These are phyloP conservation scores for Yarrowia sp. DNA, from an alignment of 805 yeast genomes.

Conservation along the genomic window DNA sequence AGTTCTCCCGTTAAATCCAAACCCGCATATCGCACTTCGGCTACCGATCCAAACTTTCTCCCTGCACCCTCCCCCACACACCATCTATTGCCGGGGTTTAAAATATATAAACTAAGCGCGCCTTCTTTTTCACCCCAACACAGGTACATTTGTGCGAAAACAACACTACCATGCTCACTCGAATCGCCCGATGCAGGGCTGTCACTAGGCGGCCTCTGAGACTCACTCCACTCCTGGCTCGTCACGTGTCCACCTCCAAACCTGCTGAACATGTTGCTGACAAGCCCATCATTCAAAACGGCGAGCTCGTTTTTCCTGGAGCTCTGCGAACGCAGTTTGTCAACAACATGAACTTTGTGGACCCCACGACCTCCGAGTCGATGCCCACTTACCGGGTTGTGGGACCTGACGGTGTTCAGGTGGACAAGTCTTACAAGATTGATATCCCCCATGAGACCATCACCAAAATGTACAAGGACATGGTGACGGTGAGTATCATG, in stretches of 20 bases:
- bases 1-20: too few species aligned
- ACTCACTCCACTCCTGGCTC: not conserved
- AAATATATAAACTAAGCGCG: not conserved
- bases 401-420: conserved; percentile 35
- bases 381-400: conserved; percentile 37
- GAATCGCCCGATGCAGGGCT: not conserved
- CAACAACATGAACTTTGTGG: conserved; percentile 16
- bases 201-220: not conserved
- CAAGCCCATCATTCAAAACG: not conserved
- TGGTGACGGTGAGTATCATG: conserved; percentile 38
- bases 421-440: conserved; percentile 33
- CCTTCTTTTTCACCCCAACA: not conserved
- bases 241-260: not conserved
- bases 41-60: too few species aligned
- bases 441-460: conserved; percentile 34
- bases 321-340: conserved; percentile 7
- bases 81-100: conserved; percentile 18
- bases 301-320: conserved; percentile 18
- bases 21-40: not conserved
- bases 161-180: conserved; percentile 15
- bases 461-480: conserved; percentile 37
- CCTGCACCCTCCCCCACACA: conserved; percentile 25
- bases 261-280: not conserved
- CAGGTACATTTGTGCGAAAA: conserved; percentile 24
- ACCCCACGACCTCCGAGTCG: conserved; percentile 30